A percentile compares a stretch with the other conserved stretches of the same genome.
These are phyloP conservation scores for Wickerhamiella cacticola DNA, from an alignment of 805 yeast species.

Conservation along the genomic window DNA sequence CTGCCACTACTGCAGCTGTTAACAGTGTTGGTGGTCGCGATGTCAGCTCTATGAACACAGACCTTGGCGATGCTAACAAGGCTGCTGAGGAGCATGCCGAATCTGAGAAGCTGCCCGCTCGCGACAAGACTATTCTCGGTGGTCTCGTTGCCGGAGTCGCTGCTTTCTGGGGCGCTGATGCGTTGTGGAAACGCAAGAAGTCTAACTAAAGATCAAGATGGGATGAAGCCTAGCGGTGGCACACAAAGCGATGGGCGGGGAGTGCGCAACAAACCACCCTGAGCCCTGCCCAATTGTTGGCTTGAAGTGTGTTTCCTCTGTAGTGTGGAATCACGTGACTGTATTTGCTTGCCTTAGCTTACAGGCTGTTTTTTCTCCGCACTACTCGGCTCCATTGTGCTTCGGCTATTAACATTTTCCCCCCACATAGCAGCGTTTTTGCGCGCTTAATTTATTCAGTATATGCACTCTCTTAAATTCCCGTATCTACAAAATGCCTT, in stretches of 20 bases:
- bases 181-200: slow-evolving; percentile 15
- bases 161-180: slow-evolving; percentile 31
- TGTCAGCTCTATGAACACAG: slow-evolving; percentile 25
- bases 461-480: slow-evolving; percentile 1
- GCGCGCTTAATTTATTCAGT: background rate
- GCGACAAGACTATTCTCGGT: slow-evolving; percentile 28
- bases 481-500: background rate
- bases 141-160: slow-evolving; percentile 27
- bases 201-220: too few relatives aligned
- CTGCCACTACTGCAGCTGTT: slow-evolving; percentile 21
- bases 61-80: slow-evolving; percentile 18
- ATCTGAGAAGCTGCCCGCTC: slow-evolving; percentile 15
- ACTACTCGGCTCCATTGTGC: too few relatives aligned
- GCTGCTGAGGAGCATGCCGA: slow-evolving; percentile 14
- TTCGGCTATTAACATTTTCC: too few relatives aligned
- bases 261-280: slow-evolving; percentile 3
- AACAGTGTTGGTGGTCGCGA: slow-evolving; percentile 15
- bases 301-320: background rate
- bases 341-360: too few relatives aligned
- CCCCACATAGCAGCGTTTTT: too few relatives aligned
- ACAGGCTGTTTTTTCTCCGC: too few relatives aligned
- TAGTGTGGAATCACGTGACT: background rate
- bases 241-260: slow-evolving; percentile 10
- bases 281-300: background rate
- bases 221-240: slow-evolving; percentile 20